Base-by-base conservation (phyloP, 2,329 filamentous ascomycete species). In the Geosmithia flava region DNA sequence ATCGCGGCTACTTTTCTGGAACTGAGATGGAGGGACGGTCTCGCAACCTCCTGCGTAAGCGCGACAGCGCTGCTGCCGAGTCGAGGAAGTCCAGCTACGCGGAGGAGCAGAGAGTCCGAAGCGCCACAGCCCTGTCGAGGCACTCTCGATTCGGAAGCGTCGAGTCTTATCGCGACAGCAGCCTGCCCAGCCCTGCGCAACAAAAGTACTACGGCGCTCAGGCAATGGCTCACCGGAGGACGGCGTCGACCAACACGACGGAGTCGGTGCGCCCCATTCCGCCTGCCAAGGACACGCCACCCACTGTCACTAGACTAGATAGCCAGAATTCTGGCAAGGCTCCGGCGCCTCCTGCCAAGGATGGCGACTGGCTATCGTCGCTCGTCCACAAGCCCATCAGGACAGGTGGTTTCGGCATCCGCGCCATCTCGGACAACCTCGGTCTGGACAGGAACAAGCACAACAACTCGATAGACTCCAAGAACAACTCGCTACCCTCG, bases 1-100 rank as follows among this genome's bases (percentile, higher is more conserved):
- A 97, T 58, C 79, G 88, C 37, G 91, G 90, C 20, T 97, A 97
- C 63, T 95, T 96, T 60, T 96, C 91, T 7, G 88, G 90, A 3
- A 85, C 85, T 16, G 91, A 97, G 58, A 72, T 81, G 11, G 89
- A 96, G 53, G 78, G 78, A 42, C 80, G 84, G 50, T 81, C 78
- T 56, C 78, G 86, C 44, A 94, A 88, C 59, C 72, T 93, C 44
- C 70, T 96, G 53, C 87, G 87, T 63, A 94, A 93, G 67, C 82
- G 86, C 49, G 78, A 81, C 51, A 82, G 78, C 52, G 11, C 15
- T 37, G 65, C 50, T 45, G 68, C 66, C 27, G 79, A 87, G 62
- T 81, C 83, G 39, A 76, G 81, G 44, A 83, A 85, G 55, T 80
- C 84, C 13, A 95, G 87, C 64, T 85, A 88, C 59, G 73, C 82